These are phyloP conservation scores for Saccharum hybrid DNA, from an alignment of 202 grass and related monocot species.

Conservation along the genomic window DNA sequence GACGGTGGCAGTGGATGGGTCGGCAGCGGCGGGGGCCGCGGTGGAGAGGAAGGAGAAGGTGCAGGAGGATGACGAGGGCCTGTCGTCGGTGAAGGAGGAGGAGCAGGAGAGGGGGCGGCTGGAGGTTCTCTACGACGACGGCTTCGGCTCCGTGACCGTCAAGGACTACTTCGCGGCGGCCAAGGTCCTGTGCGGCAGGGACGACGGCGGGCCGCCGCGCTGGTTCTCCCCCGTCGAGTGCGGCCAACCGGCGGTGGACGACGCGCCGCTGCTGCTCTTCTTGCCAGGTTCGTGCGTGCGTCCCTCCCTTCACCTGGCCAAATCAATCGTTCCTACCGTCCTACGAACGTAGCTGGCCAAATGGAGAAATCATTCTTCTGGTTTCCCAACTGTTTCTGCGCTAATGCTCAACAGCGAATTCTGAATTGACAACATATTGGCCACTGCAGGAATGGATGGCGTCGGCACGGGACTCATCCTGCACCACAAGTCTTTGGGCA, in stretches of 20 bases:
- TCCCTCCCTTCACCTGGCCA: background rate
- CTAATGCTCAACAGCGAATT: conserved; percentile 12
- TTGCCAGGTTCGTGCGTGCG: conserved; percentile 60
- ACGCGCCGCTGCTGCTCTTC: conserved; percentile 80
- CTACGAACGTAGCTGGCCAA: background rate
- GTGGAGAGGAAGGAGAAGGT: background rate
- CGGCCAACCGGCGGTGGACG: conserved; percentile 47
- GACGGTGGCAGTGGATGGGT: background rate
- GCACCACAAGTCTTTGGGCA: conserved; percentile 94
- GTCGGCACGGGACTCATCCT: conserved; percentile 80
- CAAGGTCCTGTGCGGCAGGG: conserved; percentile 43
- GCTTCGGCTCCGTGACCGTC: conserved; percentile 66
- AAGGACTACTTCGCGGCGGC: conserved; percentile 81
- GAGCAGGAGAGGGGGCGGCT: background rate
- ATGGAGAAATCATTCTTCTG: too few relatives aligned
- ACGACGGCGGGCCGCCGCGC: conserved; percentile 76
- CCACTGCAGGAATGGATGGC: conserved; percentile 71
- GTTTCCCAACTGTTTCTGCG: background rate
- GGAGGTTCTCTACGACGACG: conserved; percentile 71
- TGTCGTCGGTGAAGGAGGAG: background rate
- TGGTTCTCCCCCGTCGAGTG: conserved; percentile 87
- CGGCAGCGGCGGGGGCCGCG: background rate
- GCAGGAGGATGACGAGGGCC: background rate
- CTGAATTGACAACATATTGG: background rate
- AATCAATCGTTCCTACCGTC: background rate